Percentiles rank a stretch among this genome's conserved stretches.
These are phyloP conservation scores for Metschnikowia colocasiae DNA, from an alignment of 805 yeast species.

Conservation along the genomic window DNA sequence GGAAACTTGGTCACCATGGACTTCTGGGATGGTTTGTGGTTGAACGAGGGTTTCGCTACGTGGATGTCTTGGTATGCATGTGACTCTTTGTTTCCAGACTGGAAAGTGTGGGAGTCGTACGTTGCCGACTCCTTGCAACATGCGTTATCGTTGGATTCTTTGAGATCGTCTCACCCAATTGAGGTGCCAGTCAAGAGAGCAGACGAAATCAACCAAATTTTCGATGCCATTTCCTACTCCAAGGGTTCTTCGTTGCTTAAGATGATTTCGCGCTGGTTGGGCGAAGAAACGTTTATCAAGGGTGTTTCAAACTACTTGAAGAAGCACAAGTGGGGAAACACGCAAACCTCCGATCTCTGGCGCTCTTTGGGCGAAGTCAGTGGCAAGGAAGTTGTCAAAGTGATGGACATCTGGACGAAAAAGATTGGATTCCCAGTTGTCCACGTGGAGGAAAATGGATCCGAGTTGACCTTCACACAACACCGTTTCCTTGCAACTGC, in stretches of 20 bases:
- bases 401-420: conserved; percentile 80
- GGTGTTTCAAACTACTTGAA: conserved; percentile 78
- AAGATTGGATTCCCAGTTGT: conserved; percentile 76
- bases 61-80: conserved; percentile 90
- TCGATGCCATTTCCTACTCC: conserved; percentile 78
- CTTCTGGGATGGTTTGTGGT: conserved; percentile 90
- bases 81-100: conserved; percentile 71
- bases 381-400: conserved; percentile 66
- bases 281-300: conserved; percentile 69
- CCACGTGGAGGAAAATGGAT: conserved; percentile 47
- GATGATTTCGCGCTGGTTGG: conserved; percentile 78
- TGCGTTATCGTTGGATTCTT: conserved; percentile 71
- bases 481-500: conserved; percentile 73
- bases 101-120: conserved; percentile 85
- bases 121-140: conserved; percentile 73
- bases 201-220: conserved; percentile 77
- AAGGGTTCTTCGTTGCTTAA: conserved; percentile 78
- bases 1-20: conserved; percentile 90
- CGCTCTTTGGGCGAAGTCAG: conserved; percentile 63
- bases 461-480: conserved; percentile 57
- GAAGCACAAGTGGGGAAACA: conserved; percentile 74
- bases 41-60: conserved; percentile 86
- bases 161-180: conserved; percentile 82
- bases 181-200: conserved; percentile 79
- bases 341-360: conserved; percentile 76